A percentile compares a stretch with the other conserved stretches of the same genome.
phyloP scores from a whole-genome alignment of 306 rosid genomes.

The Cyamopsis tetragonoloba region DNA sequence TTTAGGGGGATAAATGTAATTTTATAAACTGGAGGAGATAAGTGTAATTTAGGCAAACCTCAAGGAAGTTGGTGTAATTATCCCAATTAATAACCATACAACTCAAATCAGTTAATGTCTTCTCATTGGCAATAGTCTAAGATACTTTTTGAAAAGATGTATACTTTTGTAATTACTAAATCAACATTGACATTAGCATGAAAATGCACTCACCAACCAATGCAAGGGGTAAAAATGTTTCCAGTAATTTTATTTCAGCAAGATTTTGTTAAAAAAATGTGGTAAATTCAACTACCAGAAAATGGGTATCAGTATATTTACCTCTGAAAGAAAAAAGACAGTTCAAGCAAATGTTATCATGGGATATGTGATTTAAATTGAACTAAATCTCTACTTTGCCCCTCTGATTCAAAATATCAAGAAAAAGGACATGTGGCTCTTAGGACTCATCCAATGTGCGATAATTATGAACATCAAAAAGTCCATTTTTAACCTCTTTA shows the following conservation, averaged over 20 bases:
- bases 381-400: not conserved
- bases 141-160: too few species aligned
- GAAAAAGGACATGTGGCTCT: not conserved
- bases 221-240: not conserved
- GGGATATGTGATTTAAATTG: not conserved
- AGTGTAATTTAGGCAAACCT: too few species aligned
- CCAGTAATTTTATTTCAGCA: not conserved
- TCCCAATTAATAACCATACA: too few species aligned
- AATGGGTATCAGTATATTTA: not conserved
- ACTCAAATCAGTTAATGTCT: not conserved
- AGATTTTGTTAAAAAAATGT: not conserved
- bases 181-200: not conserved
- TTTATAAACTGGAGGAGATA: too few species aligned
- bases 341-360: not conserved
- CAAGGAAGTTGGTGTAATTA: too few species aligned
- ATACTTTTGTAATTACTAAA: not conserved
- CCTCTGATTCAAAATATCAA: not conserved
- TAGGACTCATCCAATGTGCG: not conserved
- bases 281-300: not conserved
- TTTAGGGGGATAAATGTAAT: too few species aligned
- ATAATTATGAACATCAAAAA: not conserved
- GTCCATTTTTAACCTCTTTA: not conserved
- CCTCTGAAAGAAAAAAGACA: not conserved
- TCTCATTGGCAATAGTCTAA: constrained; percentile 7
- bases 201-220: not conserved